These are phyloP conservation scores for Porcisia hertigi DNA, from an alignment of 208 protist species.

Conservation along the genomic window DNA sequence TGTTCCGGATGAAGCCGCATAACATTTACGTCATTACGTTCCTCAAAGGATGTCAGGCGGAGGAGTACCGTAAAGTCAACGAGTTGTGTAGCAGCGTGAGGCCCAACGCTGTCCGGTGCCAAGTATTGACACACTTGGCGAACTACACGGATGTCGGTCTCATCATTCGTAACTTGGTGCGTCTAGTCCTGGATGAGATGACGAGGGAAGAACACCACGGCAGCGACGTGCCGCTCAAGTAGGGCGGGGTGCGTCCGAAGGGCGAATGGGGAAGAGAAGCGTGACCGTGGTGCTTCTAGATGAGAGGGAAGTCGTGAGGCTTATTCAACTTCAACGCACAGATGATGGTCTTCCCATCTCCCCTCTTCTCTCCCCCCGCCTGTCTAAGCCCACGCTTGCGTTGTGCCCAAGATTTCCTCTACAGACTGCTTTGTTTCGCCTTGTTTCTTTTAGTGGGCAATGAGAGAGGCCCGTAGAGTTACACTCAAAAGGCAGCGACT, in stretches of 20 bases:
- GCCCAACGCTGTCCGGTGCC: conserved; percentile 57
- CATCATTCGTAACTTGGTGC: conserved; percentile 83
- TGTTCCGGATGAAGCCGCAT: conserved; percentile 73
- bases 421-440: not conserved
- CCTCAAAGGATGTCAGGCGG: conserved; percentile 74
- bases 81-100: conserved; percentile 76
- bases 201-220: conserved; percentile 15
- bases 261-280: not conserved
- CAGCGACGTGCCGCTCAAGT: conserved; percentile 8
- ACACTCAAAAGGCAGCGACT: not conserved
- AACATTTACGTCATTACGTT: conserved; percentile 83
- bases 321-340: not conserved
- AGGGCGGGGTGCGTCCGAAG: not conserved
- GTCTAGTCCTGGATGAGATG: conserved; percentile 76
- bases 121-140: conserved; percentile 79
- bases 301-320: not conserved
- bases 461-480: not conserved
- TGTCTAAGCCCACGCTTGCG: not conserved
- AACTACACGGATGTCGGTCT: conserved; percentile 87
- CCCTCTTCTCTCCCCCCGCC: not conserved
- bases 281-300: not conserved
- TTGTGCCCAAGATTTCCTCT: not conserved
- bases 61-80: conserved; percentile 81
- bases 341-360: not conserved
- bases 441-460: not conserved